Evolutionary conservation across 768 basidiomycete genomes (phyloP).

Genomic region (Serendipita sp.): DNA sequence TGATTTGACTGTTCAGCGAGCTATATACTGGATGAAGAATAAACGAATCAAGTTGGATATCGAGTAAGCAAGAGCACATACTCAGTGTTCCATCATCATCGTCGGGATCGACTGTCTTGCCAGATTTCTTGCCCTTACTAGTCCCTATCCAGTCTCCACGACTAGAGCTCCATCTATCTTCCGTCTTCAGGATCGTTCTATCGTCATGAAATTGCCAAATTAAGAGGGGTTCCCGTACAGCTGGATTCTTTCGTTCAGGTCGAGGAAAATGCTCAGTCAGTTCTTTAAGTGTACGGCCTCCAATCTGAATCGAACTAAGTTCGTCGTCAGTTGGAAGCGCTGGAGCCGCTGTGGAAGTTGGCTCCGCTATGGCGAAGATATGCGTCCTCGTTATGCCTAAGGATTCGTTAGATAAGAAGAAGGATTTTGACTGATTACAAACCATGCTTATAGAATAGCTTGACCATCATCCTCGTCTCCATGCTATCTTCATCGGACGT

Average conservation of each 20-base stretch:
- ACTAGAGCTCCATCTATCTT: neutral
- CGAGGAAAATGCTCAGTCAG: constrained; percentile 71
- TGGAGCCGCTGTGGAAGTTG: constrained; percentile 47
- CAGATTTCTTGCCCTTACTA: neutral
- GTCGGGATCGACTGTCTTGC: neutral
- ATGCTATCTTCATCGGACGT: constrained; percentile 28
- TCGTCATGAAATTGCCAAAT: constrained; percentile 62
- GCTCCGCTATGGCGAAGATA: constrained; percentile 43
- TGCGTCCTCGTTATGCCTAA: constrained; percentile 74
- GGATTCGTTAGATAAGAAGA: constrained; percentile 11
- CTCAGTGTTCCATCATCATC: constrained; percentile 1
- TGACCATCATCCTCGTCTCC: constrained; percentile 56
- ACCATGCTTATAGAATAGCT: constrained; percentile 77
- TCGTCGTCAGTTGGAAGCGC: constrained; percentile 39
- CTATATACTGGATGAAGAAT: neutral
- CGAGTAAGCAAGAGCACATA: neutral
- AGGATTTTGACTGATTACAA: constrained; percentile 12
- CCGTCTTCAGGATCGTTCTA: constrained; percentile 25
- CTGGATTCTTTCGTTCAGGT: constrained; percentile 25
- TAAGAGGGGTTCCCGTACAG: constrained; percentile 55
- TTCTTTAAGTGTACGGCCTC: constrained; percentile 56
- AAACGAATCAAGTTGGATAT: neutral
- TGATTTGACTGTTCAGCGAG: neutral
- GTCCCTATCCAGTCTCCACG: neutral
- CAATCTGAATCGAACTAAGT: constrained; percentile 55